These are phyloP conservation scores for Malus sylvestris DNA, from an alignment of 306 rosid genomes.

Conservation along the genomic window DNA sequence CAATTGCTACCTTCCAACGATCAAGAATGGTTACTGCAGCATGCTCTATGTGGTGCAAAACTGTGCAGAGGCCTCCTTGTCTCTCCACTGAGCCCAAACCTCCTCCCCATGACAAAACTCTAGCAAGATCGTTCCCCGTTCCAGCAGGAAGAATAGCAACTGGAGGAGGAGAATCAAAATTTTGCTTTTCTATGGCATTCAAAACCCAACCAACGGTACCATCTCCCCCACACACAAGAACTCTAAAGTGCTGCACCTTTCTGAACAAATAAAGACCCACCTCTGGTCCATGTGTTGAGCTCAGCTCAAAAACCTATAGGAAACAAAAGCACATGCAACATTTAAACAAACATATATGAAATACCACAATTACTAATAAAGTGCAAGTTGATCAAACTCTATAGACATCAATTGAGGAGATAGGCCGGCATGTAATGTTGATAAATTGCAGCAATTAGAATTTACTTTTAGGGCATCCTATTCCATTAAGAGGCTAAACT, in stretches of 20 bases:
- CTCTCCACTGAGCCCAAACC: conserved; percentile 97
- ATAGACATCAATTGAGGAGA: not conserved
- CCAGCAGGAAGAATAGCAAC: conserved; percentile 99
- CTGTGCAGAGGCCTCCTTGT: conserved; percentile 93
- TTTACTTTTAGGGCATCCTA: not conserved
- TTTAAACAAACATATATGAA: not conserved
- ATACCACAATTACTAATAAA: not conserved
- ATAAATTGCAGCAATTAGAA: not conserved
- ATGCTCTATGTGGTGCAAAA: conserved; percentile 82
- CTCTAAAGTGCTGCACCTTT: conserved; percentile 91
- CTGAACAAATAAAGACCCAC: conserved; percentile 80
- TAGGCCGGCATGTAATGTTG: not conserved
- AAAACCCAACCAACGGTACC: conserved; percentile 99
- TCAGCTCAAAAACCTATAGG: conserved; percentile 77
- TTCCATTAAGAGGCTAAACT: not conserved
- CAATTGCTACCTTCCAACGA: conserved; percentile 80
- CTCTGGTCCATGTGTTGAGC: conserved; percentile 89
- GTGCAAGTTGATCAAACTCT: not conserved
- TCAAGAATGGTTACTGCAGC: conserved; percentile 98
- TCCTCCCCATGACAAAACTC: conserved; percentile 98
- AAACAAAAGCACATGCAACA: conserved; percentile 13
- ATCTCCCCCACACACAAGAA: conserved; percentile 96
- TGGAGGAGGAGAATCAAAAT: conserved; percentile 96
- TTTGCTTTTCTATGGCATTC: conserved; percentile 83
- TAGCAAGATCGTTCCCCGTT: conserved; percentile 96